phyloP scores from a whole-genome alignment of 495 filamentous ascomycete species.

The Bathelium albidoporum region DNA sequence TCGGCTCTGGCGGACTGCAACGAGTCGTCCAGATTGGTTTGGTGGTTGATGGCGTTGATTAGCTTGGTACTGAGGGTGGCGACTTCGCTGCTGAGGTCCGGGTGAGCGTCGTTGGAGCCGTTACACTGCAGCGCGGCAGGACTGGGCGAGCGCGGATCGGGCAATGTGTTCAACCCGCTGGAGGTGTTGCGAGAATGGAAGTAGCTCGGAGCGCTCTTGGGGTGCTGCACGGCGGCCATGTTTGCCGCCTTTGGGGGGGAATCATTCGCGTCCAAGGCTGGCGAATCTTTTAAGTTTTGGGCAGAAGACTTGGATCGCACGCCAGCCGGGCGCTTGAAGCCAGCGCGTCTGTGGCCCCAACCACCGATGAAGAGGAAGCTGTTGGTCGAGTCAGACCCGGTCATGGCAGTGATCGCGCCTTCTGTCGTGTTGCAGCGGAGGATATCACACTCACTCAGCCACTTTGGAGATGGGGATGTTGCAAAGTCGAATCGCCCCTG shows the following conservation, averaged over 20 bases:
- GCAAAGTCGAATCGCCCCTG: not conserved
- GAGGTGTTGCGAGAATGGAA: slow-evolving; percentile 4
- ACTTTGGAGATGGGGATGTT: slow-evolving; percentile 1
- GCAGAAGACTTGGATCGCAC: not conserved
- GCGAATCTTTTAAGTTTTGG: not conserved
- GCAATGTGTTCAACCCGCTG: slow-evolving; percentile 5
- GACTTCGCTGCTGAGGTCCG: slow-evolving; percentile 79
- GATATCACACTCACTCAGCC: not conserved
- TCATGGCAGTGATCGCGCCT: not conserved
- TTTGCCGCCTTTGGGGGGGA: slow-evolving; percentile 1
- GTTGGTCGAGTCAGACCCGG: not conserved
- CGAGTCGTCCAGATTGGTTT: slow-evolving; percentile 84
- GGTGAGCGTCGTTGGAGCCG: slow-evolving; percentile 35
- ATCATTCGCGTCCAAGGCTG: not conserved
- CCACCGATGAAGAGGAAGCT: slow-evolving; percentile 14
- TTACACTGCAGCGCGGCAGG: not conserved
- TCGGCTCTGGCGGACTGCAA: slow-evolving; percentile 74
- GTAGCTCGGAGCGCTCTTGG: slow-evolving; percentile 2
- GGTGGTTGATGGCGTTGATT: slow-evolving; percentile 93
- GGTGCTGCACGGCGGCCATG: slow-evolving; percentile 7
- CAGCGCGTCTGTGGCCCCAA: slow-evolving; percentile 14
- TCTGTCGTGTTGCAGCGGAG: not conserved
- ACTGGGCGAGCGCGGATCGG: slow-evolving; percentile 9
- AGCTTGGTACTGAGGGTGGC: slow-evolving; percentile 87
- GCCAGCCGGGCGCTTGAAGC: slow-evolving; percentile 7